phyloP scores from a whole-genome alignment of 140 eudicot species.

The Bidens hawaiensis region DNA sequence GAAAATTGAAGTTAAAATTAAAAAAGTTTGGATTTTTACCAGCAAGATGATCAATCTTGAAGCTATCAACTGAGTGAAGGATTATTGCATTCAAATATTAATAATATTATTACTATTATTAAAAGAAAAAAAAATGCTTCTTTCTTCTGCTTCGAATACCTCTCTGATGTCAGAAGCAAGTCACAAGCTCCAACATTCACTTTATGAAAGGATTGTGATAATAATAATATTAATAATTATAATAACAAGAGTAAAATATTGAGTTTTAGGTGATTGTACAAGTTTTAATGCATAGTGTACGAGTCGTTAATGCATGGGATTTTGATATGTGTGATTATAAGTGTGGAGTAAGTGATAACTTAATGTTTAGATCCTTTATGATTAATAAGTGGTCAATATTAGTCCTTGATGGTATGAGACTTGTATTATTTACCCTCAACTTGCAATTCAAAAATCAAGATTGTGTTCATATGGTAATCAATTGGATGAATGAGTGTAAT shows the following conservation, averaged over 20 bases:
- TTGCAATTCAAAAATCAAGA: neutral
- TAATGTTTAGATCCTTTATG: conserved; percentile 3
- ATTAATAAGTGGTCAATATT: neutral
- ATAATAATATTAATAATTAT: too few species aligned
- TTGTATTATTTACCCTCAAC: neutral
- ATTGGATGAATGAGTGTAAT: too few species aligned
- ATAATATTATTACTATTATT: too few species aligned
- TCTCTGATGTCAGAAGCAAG: conserved; percentile 48
- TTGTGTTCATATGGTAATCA: neutral
- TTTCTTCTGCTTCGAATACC: conserved; percentile 31
- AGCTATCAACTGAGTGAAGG: conserved; percentile 23
- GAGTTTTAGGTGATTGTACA: neutral
- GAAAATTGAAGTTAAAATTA: neutral
- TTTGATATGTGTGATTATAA: neutral
- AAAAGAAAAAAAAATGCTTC: conserved; percentile 19
- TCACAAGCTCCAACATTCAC: conserved; percentile 35
- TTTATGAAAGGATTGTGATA: conserved; percentile 19
- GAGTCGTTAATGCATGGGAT: neutral
- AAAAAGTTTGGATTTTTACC: conserved; percentile 17
- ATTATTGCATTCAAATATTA: conserved; percentile 47
- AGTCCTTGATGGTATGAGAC: neutral
- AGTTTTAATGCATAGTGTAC: neutral
- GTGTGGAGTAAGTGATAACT: conserved; percentile 3
- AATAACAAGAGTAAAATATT: neutral
- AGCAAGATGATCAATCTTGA: conserved; percentile 26